phyloP scores from a whole-genome alignment of 495 filamentous ascomycete species.

The Cladorrhinum samala region DNA sequence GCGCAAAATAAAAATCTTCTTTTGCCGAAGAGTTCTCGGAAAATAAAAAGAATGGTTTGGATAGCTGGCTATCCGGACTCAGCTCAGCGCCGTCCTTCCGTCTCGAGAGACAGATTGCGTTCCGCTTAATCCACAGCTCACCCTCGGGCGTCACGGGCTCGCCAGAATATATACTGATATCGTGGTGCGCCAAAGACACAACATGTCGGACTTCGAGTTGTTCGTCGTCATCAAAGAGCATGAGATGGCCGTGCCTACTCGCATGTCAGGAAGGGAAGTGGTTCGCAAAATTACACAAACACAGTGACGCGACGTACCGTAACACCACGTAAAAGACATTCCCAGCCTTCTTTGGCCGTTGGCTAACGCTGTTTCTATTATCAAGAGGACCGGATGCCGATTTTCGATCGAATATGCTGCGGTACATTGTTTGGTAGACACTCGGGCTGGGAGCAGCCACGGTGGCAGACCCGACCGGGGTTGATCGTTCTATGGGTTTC shows the following conservation, averaged over 20 bases:
- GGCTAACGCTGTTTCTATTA: conserved; percentile 43
- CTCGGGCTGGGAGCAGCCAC: conserved; percentile 72
- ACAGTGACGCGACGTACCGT: conserved; percentile 47
- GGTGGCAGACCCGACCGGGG: conserved; percentile 64
- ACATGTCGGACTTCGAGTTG: conserved; percentile 94
- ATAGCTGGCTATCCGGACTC: conserved; percentile 44
- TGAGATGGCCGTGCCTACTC: conserved; percentile 90
- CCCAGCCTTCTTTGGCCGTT: conserved; percentile 62
- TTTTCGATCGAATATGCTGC: conserved; percentile 89
- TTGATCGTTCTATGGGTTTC: conserved; percentile 81
- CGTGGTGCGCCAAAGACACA: conserved; percentile 81
- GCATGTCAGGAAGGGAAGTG: conserved; percentile 14
- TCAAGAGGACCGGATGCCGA: conserved; percentile 44
- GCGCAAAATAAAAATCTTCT: conserved; percentile 94
- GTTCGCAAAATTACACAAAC: neutral
- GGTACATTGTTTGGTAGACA: conserved; percentile 97
- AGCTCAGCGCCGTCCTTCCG: conserved; percentile 55
- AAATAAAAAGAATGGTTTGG: conserved; percentile 87
- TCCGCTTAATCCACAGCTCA: conserved; percentile 91
- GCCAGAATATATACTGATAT: conserved; percentile 79
- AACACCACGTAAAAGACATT: conserved; percentile 95
- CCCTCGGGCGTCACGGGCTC: conserved; percentile 78
- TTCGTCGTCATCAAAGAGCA: conserved; percentile 87
- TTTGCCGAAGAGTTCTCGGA: conserved; percentile 92
- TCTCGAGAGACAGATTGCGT: conserved; percentile 79